Evolutionary conservation across 306 rosid species (phyloP).

Genomic region (Gastrolobium bilobum): DNA sequence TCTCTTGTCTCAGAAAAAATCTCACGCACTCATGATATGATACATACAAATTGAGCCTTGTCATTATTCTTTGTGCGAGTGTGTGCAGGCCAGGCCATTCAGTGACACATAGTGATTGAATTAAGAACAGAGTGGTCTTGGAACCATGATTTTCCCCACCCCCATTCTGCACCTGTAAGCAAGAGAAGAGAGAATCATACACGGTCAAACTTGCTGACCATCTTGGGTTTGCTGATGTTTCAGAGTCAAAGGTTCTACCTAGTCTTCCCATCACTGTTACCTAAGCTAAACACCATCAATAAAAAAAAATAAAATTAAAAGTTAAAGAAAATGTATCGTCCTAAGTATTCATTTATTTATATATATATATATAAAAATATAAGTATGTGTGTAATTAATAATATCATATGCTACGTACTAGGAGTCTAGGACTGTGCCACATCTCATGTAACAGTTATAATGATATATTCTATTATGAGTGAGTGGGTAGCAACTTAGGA

Average conservation of each 20-base stretch:
- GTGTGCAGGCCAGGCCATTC: conserved; percentile 42
- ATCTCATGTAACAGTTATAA: not conserved
- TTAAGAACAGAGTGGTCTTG: conserved; percentile 50
- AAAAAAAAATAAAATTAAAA: not conserved
- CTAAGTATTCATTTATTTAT: not conserved
- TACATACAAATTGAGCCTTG: conserved; percentile 23
- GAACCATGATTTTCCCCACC: conserved; percentile 76
- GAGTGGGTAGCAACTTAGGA: conserved; percentile 74
- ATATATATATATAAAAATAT: not conserved
- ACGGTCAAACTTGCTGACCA: conserved; percentile 77
- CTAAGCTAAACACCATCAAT: conserved; percentile 52
- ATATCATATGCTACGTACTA: conserved; percentile 34
- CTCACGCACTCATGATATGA: conserved; percentile 5
- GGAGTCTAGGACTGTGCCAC: not conserved
- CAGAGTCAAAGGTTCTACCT: conserved; percentile 67
- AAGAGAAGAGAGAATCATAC: conserved; percentile 38
- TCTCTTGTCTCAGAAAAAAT: not conserved
- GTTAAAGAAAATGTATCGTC: not conserved
- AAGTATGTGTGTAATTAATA: conserved; percentile 23
- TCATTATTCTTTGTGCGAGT: conserved; percentile 46
- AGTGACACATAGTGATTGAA: conserved; percentile 52
- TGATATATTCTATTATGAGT: conserved; percentile 52
- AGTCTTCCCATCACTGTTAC: conserved; percentile 60
- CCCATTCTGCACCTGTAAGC: conserved; percentile 66
- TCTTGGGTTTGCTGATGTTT: conserved; percentile 69